Percentiles rank a stretch among this genome's conserved stretches.
Evolutionary conservation across 2,329 filamentous ascomycete genomes (phyloP).

Genomic region (Colletotrichum viniferum): DNA sequence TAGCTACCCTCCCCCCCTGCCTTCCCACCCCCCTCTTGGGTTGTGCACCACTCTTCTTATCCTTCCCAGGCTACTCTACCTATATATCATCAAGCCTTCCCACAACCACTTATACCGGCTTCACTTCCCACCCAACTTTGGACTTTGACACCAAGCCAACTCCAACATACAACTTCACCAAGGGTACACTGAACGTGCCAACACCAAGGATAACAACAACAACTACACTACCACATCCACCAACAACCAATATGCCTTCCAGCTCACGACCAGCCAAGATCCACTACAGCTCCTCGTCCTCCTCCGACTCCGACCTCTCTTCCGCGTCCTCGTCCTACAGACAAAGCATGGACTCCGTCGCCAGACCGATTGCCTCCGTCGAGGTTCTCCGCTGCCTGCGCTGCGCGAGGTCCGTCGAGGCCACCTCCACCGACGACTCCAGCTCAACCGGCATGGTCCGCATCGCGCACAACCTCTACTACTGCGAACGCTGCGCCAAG

Average conservation of each 20-base stretch:
- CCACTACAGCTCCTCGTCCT: slow-evolving; percentile 44
- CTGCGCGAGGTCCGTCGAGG: slow-evolving; percentile 64
- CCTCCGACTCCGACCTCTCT: slow-evolving; percentile 48
- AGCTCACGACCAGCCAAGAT: slow-evolving; percentile 37
- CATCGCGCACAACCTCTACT: slow-evolving; percentile 70
- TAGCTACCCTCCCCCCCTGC: background rate
- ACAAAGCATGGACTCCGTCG: slow-evolving; percentile 54
- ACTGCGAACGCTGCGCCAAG: slow-evolving; percentile 67
- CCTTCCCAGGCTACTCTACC: slow-evolving; percentile 3
- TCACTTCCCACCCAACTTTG: background rate
- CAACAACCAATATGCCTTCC: slow-evolving; percentile 29
- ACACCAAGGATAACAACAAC: background rate
- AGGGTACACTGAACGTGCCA: background rate
- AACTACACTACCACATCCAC: background rate
- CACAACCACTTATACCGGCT: background rate
- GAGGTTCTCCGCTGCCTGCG: slow-evolving; percentile 67
- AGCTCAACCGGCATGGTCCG: slow-evolving; percentile 65
- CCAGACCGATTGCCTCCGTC: slow-evolving; percentile 55
- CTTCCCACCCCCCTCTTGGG: background rate
- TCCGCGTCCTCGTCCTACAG: slow-evolving; percentile 39
- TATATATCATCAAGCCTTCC: slow-evolving; percentile 21
- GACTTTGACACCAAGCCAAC: background rate
- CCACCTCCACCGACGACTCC: slow-evolving; percentile 64
- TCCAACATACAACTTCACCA: background rate
- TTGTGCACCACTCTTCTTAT: background rate